These are phyloP conservation scores for Didymella glomerata DNA, from an alignment of 2,329 filamentous ascomycete species.

Conservation along the genomic window DNA sequence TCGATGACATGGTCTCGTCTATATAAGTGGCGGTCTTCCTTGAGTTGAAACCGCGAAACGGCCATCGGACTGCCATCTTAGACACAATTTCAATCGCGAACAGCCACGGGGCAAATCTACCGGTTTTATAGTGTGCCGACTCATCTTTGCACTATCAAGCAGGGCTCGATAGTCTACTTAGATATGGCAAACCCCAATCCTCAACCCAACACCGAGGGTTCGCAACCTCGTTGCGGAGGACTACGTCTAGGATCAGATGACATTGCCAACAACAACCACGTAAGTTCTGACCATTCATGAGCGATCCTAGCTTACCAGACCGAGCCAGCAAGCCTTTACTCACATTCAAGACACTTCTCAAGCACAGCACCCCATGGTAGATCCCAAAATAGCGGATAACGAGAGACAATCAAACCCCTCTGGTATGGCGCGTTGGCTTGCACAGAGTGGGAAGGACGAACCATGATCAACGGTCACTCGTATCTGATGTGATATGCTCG, in stretches of 20 bases:
- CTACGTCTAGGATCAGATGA: not conserved
- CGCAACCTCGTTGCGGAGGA: constrained; percentile 18
- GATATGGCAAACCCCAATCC: constrained; percentile 7
- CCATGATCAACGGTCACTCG: not conserved
- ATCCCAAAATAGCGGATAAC: not conserved
- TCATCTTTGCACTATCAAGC: not conserved
- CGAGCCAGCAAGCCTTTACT: not conserved
- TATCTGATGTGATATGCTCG: not conserved
- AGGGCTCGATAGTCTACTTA: not conserved
- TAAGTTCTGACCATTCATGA: not conserved
- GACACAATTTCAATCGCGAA: not conserved
- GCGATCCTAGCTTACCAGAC: not conserved
- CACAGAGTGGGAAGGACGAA: not conserved
- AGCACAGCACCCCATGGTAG: not conserved
- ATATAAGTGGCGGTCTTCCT: not conserved
- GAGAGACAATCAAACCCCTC: not conserved
- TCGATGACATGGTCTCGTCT: not conserved
- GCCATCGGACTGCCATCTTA: not conserved
- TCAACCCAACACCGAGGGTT: not conserved
- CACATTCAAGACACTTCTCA: not conserved
- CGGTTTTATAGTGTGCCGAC: not conserved
- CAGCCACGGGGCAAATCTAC: not conserved
- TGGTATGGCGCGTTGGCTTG: not conserved
- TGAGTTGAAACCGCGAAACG: not conserved
- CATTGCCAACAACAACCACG: not conserved